phyloP scores from a whole-genome alignment of 257 asterid genomes.

The Penstemon davidsonii region DNA sequence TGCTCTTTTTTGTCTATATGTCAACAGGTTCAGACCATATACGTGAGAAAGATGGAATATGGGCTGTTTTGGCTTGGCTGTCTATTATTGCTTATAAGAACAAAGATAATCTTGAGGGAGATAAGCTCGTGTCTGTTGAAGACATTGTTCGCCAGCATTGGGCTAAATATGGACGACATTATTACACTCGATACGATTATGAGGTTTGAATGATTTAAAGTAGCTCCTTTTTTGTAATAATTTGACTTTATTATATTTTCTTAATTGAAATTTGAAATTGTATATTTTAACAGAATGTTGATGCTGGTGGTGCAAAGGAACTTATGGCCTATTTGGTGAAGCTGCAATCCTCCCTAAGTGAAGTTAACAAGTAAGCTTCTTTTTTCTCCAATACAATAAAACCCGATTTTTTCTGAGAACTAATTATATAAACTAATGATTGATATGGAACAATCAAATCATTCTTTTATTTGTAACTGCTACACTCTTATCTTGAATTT shows the following conservation, averaged over 20 bases:
- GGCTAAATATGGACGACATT: conserved; percentile 94
- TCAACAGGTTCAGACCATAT: conserved; percentile 91
- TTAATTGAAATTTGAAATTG: conserved; percentile 13
- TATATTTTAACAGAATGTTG: conserved; percentile 68
- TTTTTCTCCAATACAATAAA: background rate
- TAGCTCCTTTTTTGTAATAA: background rate
- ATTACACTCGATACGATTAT: conserved; percentile 94
- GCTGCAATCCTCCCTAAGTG: conserved; percentile 77
- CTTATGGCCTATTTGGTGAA: conserved; percentile 87
- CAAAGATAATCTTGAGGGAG: conserved; percentile 73
- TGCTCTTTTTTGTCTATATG: conserved; percentile 12
- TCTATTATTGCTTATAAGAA: conserved; percentile 87
- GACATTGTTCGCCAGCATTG: conserved; percentile 97
- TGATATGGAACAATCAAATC: conserved; percentile 2
- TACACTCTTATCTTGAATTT: no score
- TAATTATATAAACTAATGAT: no score
- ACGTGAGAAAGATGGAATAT: conserved; percentile 97
- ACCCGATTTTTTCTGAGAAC: no score
- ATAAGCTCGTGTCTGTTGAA: conserved; percentile 79
- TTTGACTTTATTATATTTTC: conserved; percentile 14
- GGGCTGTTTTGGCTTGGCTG: conserved; percentile 99
- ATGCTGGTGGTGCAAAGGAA: conserved; percentile 84
- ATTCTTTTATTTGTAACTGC: conserved; percentile 9
- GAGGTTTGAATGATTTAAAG: conserved; percentile 49
- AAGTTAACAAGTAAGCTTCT: conserved; percentile 69